Evolutionary conservation across 2,329 filamentous ascomycete genomes (phyloP).

Genomic region (Xylaria sp.): DNA sequence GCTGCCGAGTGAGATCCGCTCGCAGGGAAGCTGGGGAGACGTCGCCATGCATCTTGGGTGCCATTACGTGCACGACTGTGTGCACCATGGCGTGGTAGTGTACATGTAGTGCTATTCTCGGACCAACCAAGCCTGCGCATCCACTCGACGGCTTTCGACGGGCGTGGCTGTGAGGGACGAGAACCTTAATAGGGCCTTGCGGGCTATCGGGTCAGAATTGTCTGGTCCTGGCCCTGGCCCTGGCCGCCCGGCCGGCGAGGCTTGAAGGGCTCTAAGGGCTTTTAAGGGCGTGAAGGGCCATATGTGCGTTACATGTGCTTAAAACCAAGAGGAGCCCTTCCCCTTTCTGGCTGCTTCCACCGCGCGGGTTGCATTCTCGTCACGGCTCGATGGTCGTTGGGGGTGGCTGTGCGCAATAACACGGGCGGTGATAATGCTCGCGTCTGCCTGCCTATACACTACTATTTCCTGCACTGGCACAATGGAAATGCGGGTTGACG

Average conservation of each 20-base stretch:
- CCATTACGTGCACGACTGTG: no score
- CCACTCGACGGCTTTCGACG: not conserved
- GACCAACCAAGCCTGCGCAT: constrained; percentile 2
- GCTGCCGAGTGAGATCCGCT: not conserved
- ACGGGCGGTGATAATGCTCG: not conserved
- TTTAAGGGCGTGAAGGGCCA: not conserved
- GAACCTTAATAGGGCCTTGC: constrained; percentile 6
- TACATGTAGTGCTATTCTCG: constrained; percentile 20
- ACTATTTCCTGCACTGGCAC: not conserved
- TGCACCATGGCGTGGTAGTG: not conserved
- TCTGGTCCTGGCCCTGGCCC: not conserved
- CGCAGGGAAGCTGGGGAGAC: not conserved
- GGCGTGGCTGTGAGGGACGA: constrained; percentile 17
- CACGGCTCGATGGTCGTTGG: not conserved
- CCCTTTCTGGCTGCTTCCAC: not conserved
- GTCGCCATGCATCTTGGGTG: constrained; percentile 17
- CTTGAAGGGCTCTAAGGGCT: constrained; percentile 15
- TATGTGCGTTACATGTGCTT: not conserved
- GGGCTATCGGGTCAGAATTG: not conserved
- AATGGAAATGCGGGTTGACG: not conserved
- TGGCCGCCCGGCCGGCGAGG: not conserved
- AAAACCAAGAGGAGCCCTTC: not conserved
- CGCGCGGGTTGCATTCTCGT: not conserved
- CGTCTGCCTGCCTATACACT: not conserved
- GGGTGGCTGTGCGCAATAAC: constrained; percentile 3